These are phyloP conservation scores for Phytopythium aichiense DNA, from an alignment of 352 stramenopile genomes.

Conservation along the genomic window DNA sequence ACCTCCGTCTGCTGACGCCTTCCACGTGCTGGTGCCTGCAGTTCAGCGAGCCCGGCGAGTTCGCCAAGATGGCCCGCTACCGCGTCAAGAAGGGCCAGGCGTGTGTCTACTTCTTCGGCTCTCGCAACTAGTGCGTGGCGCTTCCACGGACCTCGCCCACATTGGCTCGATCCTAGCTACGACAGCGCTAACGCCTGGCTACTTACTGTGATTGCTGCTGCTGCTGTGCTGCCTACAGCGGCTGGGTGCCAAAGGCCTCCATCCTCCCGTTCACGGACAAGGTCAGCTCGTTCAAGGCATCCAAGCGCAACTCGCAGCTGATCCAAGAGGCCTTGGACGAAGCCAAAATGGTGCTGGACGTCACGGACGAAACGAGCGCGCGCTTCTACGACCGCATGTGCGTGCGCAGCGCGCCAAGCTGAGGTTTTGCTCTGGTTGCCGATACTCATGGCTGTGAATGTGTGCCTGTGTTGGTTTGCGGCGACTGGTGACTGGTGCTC, in stretches of 20 bases:
- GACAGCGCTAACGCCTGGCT: not conserved
- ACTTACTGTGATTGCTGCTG: too few relatives aligned
- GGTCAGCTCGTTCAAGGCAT: constrained; percentile 45
- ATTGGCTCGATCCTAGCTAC: not conserved
- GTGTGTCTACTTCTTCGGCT: constrained; percentile 87
- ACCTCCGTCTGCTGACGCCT: too few relatives aligned
- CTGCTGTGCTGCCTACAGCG: constrained; percentile 23
- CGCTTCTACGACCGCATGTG: constrained; percentile 84
- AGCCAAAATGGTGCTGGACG: constrained; percentile 59
- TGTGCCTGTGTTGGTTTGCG: not conserved
- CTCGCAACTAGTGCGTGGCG: constrained; percentile 77
- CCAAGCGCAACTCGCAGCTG: constrained; percentile 62
- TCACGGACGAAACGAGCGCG: constrained; percentile 43
- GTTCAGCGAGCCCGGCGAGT: constrained; percentile 82
- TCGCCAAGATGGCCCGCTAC: constrained; percentile 74
- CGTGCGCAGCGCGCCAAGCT: constrained; percentile 13
- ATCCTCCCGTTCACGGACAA: constrained; percentile 75
- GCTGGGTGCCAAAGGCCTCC: constrained; percentile 68
- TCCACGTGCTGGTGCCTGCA: constrained; percentile 13
- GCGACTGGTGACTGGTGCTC: not conserved
- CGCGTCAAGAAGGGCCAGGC: constrained; percentile 69
- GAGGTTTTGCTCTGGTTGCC: not conserved
- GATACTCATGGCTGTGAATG: not conserved
- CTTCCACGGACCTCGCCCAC: not conserved
- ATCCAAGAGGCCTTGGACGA: constrained; percentile 73